These are phyloP conservation scores for Harrya chromipes DNA, from an alignment of 768 basidiomycete genomes.

Conservation along the genomic window DNA sequence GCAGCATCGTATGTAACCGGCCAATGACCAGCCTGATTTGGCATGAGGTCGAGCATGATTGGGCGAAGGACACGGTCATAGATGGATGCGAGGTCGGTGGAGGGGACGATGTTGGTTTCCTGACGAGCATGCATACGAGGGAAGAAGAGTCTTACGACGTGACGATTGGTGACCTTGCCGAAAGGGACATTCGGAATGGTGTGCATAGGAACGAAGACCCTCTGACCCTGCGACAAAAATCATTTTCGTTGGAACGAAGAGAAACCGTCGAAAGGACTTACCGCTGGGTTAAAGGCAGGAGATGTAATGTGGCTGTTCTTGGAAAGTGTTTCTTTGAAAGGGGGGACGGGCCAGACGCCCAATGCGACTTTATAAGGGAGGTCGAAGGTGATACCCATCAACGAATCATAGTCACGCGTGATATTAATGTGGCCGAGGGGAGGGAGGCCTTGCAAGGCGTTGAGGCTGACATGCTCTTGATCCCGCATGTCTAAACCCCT, in stretches of 20 bases:
- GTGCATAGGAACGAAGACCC: not conserved
- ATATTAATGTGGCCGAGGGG: not conserved
- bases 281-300: no score
- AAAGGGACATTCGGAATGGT: conserved; percentile 4
- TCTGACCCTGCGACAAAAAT: no score
- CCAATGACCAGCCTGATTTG: conserved; percentile 3
- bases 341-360: not conserved
- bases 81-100: not conserved
- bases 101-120: not conserved
- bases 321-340: conserved; percentile 2
- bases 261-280: no score
- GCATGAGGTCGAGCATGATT: not conserved
- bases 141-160: conserved; percentile 1
- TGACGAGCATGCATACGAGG: not conserved
- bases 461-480: not conserved
- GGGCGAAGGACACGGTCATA: conserved; percentile 2
- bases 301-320: no score
- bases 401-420: not conserved
- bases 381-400: not conserved
- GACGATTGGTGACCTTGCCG: conserved; percentile 2
- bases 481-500: not conserved
- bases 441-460: not conserved
- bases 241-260: no score
- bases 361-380: not conserved
- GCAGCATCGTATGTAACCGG: not conserved